A percentile compares a stretch with the other conserved stretches of the same genome.
Conservation (phyloP, 2,329 filamentous ascomycete genomes). For the Hawksworthiomyces lignivorus region DNA sequence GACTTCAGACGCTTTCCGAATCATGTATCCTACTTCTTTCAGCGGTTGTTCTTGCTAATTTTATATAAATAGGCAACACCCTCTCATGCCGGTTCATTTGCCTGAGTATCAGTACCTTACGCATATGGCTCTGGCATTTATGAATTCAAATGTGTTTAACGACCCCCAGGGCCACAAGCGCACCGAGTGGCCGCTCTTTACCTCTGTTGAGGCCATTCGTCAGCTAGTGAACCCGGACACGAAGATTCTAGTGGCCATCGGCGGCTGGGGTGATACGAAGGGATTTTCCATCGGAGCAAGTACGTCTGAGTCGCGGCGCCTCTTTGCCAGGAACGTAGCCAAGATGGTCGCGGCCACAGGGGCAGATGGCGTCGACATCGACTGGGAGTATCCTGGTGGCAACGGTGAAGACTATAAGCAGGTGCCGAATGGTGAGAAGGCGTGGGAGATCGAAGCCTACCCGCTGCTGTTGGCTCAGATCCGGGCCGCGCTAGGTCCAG, state of each 20-base stretch:
- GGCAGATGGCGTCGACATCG: conserved; percentile 60
- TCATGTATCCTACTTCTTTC: too few species aligned
- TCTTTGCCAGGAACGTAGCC: conserved; percentile 57
- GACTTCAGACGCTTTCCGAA: conserved; percentile 8
- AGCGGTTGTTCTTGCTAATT: too few species aligned
- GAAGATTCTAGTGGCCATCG: conserved; percentile 63
- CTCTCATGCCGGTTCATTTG: conserved; percentile 28
- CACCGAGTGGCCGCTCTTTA: conserved; percentile 44
- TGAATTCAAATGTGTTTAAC: conserved; percentile 47
- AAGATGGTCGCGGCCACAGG: conserved; percentile 53
- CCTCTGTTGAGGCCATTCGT: conserved; percentile 39
- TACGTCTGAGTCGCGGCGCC: conserved; percentile 43
- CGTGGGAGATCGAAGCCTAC: conserved; percentile 53
- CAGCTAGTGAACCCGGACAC: conserved; percentile 41
- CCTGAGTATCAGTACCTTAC: conserved; percentile 38
- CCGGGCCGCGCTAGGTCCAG: conserved; percentile 46
- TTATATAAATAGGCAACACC: conserved; percentile 35
- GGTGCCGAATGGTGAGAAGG: conserved; percentile 50
- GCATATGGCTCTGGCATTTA: conserved; percentile 52
- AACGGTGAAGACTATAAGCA: conserved; percentile 63
- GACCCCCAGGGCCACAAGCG: conserved; percentile 26
- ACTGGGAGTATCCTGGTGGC: conserved; percentile 58
- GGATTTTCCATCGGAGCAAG: conserved; percentile 60
- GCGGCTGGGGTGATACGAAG: conserved; percentile 63
- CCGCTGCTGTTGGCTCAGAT: conserved; percentile 53